phyloP scores from a whole-genome alignment of 768 basidiomycete species.

The Leccinum variicolor region DNA sequence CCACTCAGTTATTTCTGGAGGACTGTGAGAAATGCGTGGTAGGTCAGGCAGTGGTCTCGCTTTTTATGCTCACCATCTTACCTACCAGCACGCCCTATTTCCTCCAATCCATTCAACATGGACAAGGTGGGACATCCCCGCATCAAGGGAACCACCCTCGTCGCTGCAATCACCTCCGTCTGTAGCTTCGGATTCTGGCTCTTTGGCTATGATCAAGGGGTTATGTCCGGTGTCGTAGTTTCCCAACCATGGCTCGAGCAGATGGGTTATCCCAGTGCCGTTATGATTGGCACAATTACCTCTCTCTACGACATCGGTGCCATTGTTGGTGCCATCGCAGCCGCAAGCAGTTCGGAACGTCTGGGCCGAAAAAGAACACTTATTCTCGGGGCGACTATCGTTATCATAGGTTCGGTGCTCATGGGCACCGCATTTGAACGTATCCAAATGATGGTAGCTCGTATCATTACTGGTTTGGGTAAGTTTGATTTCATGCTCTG shows the following conservation, averaged over 20 bases:
- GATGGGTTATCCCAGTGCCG: constrained; percentile 14
- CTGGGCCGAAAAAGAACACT: constrained; percentile 13
- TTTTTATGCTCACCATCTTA: background rate
- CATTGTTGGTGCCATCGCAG: constrained; percentile 8
- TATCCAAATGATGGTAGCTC: constrained; percentile 14
- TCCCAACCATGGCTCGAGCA: constrained; percentile 12
- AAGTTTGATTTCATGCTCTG: background rate
- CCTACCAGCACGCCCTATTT: background rate
- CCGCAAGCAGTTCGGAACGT: constrained; percentile 12
- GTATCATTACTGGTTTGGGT: constrained; percentile 8
- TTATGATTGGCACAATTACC: constrained; percentile 16
- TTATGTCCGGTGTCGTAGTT: constrained; percentile 15
- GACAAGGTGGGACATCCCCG: constrained; percentile 10
- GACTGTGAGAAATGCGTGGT: background rate
- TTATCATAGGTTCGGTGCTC: constrained; percentile 11
- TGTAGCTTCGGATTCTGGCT: constrained; percentile 15
- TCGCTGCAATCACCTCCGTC: constrained; percentile 14
- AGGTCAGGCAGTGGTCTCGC: background rate
- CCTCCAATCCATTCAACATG: constrained; percentile 1
- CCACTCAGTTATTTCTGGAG: background rate
- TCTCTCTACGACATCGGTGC: constrained; percentile 18
- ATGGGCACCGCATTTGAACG: constrained; percentile 12
- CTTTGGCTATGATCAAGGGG: constrained; percentile 16
- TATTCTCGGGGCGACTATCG: constrained; percentile 3
- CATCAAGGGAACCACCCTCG: constrained; percentile 6